Base-by-base conservation (phyloP, 108 stramenopile genomes). In the Cyclostephanos tholiformis region DNA sequence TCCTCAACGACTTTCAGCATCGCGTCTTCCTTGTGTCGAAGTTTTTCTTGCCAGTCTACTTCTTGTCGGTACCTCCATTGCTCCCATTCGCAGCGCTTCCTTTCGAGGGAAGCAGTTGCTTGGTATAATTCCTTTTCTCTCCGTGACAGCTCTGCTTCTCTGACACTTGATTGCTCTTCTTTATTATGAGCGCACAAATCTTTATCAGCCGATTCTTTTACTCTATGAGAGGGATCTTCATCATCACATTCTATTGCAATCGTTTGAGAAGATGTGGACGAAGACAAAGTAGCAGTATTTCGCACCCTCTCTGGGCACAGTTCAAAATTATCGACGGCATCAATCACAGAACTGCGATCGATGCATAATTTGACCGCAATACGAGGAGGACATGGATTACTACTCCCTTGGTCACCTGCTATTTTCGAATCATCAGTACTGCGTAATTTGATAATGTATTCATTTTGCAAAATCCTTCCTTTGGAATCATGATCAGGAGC, bases 11-110 rank as follows among this genome's bases (percentile, higher is more conserved):
- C 43, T 60, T 59, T 56, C 43, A 85, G 57, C 22, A 69, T 69
- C 27, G 67, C 81, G 7, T 63, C 59, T 62, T 82, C 81, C 67
- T 82, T 77, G 27, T 56, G 57, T n/a, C 81, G 76, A 56, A 82
- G 71, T 43, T 67, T 77, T 35, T 82, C 77, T 23, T 82, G 81
- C 66, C 65, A 77, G 43, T 72, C 72, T n/a, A 77, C 10, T 48
- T 77, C 76, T 67, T 82, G 65, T 56, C 71, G 51, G 13, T 71
- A 72, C 38, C 76, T 63, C 76, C 71, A 77, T 27, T 82, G 50
- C 49, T 82, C 80, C 80, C 80, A 82, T 66, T 77, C 76, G 6
- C 26, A 53, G 7, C 76, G 69, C 48, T 76, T 67, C 64, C 72
- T 76, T 41, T 82, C 72, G 23, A 82, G 55, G 8, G 68, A 43